Percentiles rank a stretch among this genome's conserved stretches.
Evolutionary conservation across 495 filamentous ascomycete genomes (phyloP).

Genomic region (Aspergillus asperescens): DNA sequence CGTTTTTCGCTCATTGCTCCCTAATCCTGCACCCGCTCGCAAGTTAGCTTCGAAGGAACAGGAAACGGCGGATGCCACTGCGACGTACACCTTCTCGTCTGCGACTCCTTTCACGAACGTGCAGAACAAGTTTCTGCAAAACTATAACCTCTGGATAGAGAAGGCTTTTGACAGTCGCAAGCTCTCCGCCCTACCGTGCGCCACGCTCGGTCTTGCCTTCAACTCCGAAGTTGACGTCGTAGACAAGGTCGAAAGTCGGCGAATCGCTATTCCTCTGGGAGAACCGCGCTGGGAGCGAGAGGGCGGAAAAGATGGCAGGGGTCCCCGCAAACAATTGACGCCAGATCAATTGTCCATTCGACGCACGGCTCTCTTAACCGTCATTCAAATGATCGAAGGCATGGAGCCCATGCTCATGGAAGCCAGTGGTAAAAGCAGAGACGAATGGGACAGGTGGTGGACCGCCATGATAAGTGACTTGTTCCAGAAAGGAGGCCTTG

Average conservation of each 20-base stretch:
- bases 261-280: constrained; percentile 80
- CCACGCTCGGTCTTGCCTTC: constrained; percentile 67
- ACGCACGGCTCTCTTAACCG: constrained; percentile 69
- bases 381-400: constrained; percentile 82
- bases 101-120: constrained; percentile 71
- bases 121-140: constrained; percentile 75
- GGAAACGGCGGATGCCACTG: constrained; percentile 56
- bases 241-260: constrained; percentile 62
- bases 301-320: constrained; percentile 35
- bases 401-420: constrained; percentile 81
- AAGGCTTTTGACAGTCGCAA: constrained; percentile 68
- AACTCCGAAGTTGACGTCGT: constrained; percentile 73
- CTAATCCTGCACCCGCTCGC: constrained; percentile 61
- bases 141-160: constrained; percentile 78
- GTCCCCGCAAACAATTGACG: constrained; percentile 49
- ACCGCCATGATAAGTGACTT: constrained; percentile 80
- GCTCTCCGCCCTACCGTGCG: constrained; percentile 72
- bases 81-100: constrained; percentile 77
- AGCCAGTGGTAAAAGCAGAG: constrained; percentile 74
- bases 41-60: constrained; percentile 52
- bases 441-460: constrained; percentile 92
- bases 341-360: constrained; percentile 69
- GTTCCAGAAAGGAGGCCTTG: constrained; percentile 69
- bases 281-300: constrained; percentile 87
- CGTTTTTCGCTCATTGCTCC: constrained; percentile 67